phyloP scores from a whole-genome alignment of 257 asterid genomes.

The Cordia subcordata region DNA sequence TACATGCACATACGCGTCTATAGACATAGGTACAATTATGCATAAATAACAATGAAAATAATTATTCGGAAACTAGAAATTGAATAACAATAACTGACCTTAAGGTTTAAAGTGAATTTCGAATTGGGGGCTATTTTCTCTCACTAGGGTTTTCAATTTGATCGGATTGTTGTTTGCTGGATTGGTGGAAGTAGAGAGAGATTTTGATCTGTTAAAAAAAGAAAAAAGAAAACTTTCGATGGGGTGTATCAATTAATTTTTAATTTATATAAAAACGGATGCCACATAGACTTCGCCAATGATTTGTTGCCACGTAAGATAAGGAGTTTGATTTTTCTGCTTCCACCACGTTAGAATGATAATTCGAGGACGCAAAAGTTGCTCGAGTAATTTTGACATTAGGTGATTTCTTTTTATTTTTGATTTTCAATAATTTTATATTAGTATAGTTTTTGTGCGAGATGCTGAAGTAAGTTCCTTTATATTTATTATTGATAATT shows the following conservation, averaged over 20 bases:
- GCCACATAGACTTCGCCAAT: neutral
- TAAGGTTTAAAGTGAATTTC: neutral
- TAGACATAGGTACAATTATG: neutral
- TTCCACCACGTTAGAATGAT: too few relatives aligned
- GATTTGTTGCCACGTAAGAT: slow-evolving; percentile 13
- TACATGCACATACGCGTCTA: too few relatives aligned
- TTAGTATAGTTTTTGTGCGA: too few relatives aligned
- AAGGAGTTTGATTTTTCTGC: too few relatives aligned
- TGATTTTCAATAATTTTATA: too few relatives aligned
- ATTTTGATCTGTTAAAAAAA: neutral
- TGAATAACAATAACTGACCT: neutral
- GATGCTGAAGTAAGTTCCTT: too few relatives aligned
- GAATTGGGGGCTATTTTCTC: neutral
- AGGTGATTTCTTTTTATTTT: too few relatives aligned
- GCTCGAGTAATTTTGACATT: too few relatives aligned
- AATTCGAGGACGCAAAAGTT: too few relatives aligned
- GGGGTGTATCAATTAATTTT: neutral
- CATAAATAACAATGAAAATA: neutral
- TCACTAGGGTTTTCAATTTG: neutral
- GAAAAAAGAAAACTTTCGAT: too few relatives aligned
- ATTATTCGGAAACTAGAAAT: too few relatives aligned
- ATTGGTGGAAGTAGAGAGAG: neutral
- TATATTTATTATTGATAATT: too few relatives aligned
- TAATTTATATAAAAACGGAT: neutral
- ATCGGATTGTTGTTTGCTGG: neutral